These are phyloP conservation scores for Porcisia deanei DNA, from an alignment of 208 protist species.

Conservation along the genomic window DNA sequence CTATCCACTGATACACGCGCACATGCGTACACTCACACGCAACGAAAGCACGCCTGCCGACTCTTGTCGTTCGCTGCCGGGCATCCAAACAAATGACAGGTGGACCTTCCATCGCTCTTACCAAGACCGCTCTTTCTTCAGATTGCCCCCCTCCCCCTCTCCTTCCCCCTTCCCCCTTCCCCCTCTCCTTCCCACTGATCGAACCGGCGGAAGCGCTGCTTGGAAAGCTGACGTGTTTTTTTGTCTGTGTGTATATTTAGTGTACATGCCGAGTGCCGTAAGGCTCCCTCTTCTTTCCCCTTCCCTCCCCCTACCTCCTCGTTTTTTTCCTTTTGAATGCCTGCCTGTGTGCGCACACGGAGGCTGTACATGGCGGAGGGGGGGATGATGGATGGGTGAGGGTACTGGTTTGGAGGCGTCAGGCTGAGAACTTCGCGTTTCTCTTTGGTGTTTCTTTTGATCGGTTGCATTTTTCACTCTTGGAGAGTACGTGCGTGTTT, in stretches of 20 bases:
- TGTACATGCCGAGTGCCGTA: not conserved
- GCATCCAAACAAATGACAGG: not conserved
- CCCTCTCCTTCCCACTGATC: not conserved
- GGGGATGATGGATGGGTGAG: not conserved
- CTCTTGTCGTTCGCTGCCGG: not conserved
- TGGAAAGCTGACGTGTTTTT: not conserved
- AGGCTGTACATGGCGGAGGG: not conserved
- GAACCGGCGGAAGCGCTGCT: not conserved
- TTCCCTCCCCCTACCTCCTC: not conserved
- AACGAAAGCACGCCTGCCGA: not conserved
- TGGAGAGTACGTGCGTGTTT: not conserved
- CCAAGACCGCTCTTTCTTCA: too few relatives aligned
- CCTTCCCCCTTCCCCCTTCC: not conserved
- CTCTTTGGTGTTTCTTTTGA: too few relatives aligned
- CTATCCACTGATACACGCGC: not conserved
- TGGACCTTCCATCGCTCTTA: not conserved
- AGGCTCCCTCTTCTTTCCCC: not conserved
- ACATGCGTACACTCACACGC: not conserved
- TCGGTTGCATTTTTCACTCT: too few relatives aligned
- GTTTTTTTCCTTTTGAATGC: too few relatives aligned
- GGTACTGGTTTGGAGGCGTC: too few relatives aligned
- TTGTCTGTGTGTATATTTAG: not conserved
- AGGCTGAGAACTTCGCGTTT: too few relatives aligned
- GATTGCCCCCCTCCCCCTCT: not conserved
- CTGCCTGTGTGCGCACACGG: not conserved